Conservation (phyloP, 1,284 basidiomycete genomes). For the Chiua sp. region DNA sequence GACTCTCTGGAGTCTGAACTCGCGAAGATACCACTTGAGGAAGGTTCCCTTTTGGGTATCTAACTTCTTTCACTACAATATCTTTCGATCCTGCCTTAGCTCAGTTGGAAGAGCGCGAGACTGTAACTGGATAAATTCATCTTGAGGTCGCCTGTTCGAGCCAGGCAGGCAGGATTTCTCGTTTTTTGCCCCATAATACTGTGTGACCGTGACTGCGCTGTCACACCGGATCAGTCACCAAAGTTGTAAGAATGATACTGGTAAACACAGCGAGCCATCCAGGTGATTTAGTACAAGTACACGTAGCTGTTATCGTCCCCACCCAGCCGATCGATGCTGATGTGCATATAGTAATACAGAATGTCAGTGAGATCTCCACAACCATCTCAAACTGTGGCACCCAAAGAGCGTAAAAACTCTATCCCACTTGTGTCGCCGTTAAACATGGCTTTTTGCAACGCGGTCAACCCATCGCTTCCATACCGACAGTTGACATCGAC, state of each 20-base stretch:
- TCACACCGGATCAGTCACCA: too few relatives aligned
- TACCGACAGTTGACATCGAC: slow-evolving; percentile 28
- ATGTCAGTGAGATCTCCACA: too few relatives aligned
- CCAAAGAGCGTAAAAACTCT: slow-evolving; percentile 26
- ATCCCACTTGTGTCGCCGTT: slow-evolving; percentile 22
- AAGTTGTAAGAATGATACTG: too few relatives aligned
- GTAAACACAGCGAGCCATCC: too few relatives aligned
- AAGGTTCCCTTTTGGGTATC: too few relatives aligned
- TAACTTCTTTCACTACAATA: too few relatives aligned
- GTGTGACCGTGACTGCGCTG: too few relatives aligned
- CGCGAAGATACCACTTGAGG: too few relatives aligned
- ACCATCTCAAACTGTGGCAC: slow-evolving; percentile 18
- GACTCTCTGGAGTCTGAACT: too few relatives aligned
- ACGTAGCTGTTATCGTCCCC: too few relatives aligned
- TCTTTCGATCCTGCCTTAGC: slow-evolving; percentile 37
- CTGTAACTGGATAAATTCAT: slow-evolving; percentile 41
- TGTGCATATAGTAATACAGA: neutral
- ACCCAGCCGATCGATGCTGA: neutral
- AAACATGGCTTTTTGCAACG: slow-evolving; percentile 29
- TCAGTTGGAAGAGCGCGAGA: slow-evolving; percentile 46
- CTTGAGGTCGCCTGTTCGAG: slow-evolving; percentile 64
- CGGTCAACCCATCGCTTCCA: slow-evolving; percentile 21
- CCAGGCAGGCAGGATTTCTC: slow-evolving; percentile 55
- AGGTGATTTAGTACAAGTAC: too few relatives aligned
- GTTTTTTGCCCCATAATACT: neutral